Evolutionary conservation across 1,284 basidiomycete genomes (phyloP).

Genomic region (Phlebopus sp.): DNA sequence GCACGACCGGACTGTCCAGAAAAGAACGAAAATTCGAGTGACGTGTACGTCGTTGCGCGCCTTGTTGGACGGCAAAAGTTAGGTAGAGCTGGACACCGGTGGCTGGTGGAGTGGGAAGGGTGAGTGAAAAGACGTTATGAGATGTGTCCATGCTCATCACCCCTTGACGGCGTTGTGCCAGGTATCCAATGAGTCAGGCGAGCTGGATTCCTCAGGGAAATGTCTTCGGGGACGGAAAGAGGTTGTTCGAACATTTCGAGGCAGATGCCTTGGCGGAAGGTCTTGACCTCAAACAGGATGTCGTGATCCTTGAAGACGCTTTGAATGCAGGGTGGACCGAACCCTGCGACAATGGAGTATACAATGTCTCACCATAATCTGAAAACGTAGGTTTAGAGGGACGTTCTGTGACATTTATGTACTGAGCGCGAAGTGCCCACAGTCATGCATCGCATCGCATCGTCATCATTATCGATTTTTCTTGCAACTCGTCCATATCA

Average conservation of each 20-base stretch:
- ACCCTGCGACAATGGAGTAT: neutral
- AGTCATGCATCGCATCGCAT: too few species aligned
- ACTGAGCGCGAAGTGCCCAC: too few species aligned
- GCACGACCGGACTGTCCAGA: conserved; percentile 26
- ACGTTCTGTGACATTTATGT: too few species aligned
- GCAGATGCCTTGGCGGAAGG: conserved; percentile 19
- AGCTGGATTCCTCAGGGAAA: conserved; percentile 32
- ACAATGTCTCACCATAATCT: neutral
- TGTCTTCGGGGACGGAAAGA: conserved; percentile 13
- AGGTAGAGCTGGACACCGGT: conserved; percentile 18
- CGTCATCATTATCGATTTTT: too few species aligned
- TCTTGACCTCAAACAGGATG: conserved; percentile 9
- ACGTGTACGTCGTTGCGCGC: conserved; percentile 16
- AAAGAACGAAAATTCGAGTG: conserved; percentile 8
- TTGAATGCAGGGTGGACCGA: conserved; percentile 13
- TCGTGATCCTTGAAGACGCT: conserved; percentile 22
- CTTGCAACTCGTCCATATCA: too few species aligned
- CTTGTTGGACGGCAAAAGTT: conserved; percentile 27
- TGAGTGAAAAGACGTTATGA: conserved; percentile 12
- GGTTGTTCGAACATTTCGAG: conserved; percentile 17
- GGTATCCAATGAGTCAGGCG: conserved; percentile 29
- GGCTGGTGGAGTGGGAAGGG: conserved; percentile 40
- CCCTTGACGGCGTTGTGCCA: conserved; percentile 1
- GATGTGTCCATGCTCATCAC: neutral
- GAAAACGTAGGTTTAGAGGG: too few species aligned